A percentile compares a stretch with the other conserved stretches of the same genome.
phyloP scores from a whole-genome alignment of 139 green algal genomes.

The Micromonas commoda region DNA sequence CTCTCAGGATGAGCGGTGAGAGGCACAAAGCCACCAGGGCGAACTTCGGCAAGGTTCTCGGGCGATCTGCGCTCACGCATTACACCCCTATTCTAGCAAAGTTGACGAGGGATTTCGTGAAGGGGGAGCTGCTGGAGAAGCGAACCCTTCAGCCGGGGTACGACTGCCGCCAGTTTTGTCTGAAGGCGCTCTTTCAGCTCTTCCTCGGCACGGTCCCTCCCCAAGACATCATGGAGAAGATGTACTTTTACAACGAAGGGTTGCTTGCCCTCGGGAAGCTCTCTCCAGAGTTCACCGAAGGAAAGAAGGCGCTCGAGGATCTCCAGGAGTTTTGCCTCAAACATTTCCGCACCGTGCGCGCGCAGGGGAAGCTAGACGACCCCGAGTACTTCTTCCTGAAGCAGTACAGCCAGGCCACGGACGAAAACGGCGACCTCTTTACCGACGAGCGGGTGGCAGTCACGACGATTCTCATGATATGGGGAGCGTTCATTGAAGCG shows the following conservation, averaged over 20 bases:
- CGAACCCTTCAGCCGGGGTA: not conserved
- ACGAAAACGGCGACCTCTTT: constrained; percentile 8
- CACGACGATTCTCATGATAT: constrained; percentile 13
- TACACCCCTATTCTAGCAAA: not conserved
- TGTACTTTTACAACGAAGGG: constrained; percentile 17
- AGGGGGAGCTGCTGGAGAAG: not conserved
- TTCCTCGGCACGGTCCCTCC: not conserved
- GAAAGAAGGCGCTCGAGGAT: not conserved
- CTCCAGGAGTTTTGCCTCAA: not conserved
- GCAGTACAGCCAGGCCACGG: constrained; percentile 6
- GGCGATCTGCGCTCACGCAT: not conserved
- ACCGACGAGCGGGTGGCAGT: not conserved
- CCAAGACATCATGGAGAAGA: not conserved
- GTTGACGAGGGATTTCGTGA: not conserved
- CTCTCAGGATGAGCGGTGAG: not conserved
- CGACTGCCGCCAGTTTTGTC: not conserved
- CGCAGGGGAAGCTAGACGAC: not conserved
- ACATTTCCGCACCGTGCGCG: not conserved
- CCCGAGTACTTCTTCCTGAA: constrained; percentile 19
- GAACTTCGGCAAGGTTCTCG: constrained; percentile 4
- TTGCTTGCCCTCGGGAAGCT: constrained; percentile 13
- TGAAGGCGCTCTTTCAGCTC: constrained; percentile 7
- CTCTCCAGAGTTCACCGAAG: not conserved
- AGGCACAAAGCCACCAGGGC: constrained; percentile 2
- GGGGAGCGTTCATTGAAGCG: constrained; percentile 15